These are phyloP conservation scores for Metschnikowia baotianmanensis DNA, from an alignment of 805 yeast genomes.

Conservation along the genomic window DNA sequence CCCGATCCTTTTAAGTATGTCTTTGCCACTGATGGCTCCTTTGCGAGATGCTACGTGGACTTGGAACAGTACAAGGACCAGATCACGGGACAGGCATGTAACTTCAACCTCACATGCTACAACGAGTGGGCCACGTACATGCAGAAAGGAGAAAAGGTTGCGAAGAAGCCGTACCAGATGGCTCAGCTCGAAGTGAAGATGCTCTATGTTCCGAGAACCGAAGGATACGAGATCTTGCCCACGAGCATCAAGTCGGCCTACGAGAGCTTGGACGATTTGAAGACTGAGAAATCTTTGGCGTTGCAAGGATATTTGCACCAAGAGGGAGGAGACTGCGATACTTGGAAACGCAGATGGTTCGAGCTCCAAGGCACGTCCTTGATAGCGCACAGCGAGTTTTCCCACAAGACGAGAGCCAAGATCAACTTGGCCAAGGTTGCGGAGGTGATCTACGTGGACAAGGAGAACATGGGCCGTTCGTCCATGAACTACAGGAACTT, in stretches of 20 bases:
- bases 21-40: constrained; percentile 85
- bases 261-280: constrained; percentile 34
- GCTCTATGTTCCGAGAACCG: constrained; percentile 65
- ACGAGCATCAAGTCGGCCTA: constrained; percentile 55
- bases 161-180: constrained; percentile 51
- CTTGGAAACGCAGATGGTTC: constrained; percentile 73
- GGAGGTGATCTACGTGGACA: constrained; percentile 46
- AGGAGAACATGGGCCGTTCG: constrained; percentile 27
- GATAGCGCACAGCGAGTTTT: constrained; percentile 70
- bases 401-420: constrained; percentile 68
- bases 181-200: constrained; percentile 68
- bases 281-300: constrained; percentile 22
- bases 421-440: constrained; percentile 72
- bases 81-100: constrained; percentile 51
- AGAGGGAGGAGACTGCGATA: constrained; percentile 85
- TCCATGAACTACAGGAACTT: constrained; percentile 51
- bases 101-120: constrained; percentile 58
- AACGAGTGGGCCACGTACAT: constrained; percentile 72
- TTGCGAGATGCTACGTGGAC: constrained; percentile 71
- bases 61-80: constrained; percentile 57
- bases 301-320: constrained; percentile 77
- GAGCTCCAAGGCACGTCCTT: constrained; percentile 68
- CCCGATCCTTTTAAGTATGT: constrained; percentile 60
- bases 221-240: constrained; percentile 62
- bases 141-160: constrained; percentile 25